Evolutionary conservation across 208 protist species (phyloP).

Genomic region (Leishmania tropica): DNA sequence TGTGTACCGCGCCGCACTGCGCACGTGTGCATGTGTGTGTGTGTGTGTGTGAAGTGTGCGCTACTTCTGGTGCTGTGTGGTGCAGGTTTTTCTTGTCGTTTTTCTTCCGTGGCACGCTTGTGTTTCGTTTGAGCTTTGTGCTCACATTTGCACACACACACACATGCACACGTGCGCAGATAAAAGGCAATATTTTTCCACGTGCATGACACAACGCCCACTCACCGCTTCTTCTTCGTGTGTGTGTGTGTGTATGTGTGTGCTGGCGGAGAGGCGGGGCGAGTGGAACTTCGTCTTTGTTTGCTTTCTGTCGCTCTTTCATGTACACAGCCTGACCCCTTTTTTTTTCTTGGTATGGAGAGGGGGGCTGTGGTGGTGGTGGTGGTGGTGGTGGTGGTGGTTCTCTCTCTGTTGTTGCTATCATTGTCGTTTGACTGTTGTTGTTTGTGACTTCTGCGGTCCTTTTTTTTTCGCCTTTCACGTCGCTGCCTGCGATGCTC

Average conservation of each 20-base stretch:
- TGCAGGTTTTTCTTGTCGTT: constrained; percentile 9
- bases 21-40: not conserved
- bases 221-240: not conserved
- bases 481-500: not conserved
- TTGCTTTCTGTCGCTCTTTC: not conserved
- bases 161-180: not conserved
- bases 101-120: not conserved
- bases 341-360: not conserved
- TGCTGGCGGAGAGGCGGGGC: not conserved
- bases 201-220: not conserved
- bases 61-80: not conserved
- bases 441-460: not conserved
- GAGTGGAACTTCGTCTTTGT: not conserved
- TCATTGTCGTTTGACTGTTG: too few species aligned
- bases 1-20: not conserved
- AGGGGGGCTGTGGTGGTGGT: not conserved
- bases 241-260: not conserved
- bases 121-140: not conserved
- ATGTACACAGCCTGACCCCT: not conserved
- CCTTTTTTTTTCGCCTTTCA: not conserved
- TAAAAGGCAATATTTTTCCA: not conserved
- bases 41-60: constrained; percentile 2
- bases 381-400: not conserved
- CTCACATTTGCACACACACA: not conserved
- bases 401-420: not conserved